Evolutionary conservation across 106 monocot genomes (phyloP).

Genomic region (Platanthera zijinensis): DNA sequence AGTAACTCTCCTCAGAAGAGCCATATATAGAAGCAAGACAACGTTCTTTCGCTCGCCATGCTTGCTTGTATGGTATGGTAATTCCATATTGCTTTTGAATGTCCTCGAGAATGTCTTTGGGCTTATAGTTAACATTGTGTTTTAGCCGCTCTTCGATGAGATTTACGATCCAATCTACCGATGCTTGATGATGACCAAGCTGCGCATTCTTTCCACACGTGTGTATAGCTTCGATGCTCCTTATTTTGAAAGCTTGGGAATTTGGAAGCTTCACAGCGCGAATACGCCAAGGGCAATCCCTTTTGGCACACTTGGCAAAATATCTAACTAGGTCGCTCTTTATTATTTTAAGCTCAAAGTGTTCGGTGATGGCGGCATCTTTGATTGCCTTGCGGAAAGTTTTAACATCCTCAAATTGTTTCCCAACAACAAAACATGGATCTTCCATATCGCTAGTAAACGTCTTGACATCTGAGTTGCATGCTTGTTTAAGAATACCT

Average conservation of each 20-base stretch:
- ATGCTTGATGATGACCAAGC: conserved; percentile 59
- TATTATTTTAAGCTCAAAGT: conserved; percentile 63
- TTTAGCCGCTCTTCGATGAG: conserved; percentile 51
- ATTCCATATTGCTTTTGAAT: conserved; percentile 67
- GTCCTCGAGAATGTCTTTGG: conserved; percentile 67
- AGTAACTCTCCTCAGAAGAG: conserved; percentile 62
- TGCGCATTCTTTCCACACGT: conserved; percentile 56
- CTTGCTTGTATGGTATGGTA: conserved; percentile 69
- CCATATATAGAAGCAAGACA: conserved; percentile 64
- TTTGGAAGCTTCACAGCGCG: conserved; percentile 53
- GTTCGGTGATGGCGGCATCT: conserved; percentile 64
- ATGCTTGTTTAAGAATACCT: no score
- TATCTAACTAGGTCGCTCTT: conserved; percentile 61
- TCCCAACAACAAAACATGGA: conserved; percentile 35
- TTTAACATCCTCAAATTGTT: conserved; percentile 59
- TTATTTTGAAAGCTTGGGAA: conserved; percentile 44
- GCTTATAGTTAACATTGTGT: conserved; percentile 62
- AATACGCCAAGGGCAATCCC: conserved; percentile 66
- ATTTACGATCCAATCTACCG: conserved; percentile 69
- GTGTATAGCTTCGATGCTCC: conserved; percentile 44
- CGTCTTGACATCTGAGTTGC: no score
- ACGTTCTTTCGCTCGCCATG: conserved; percentile 71
- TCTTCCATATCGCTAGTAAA: conserved; percentile 15
- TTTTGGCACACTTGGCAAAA: conserved; percentile 69
- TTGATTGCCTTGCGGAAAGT: conserved; percentile 47